A percentile compares a stretch with the other conserved stretches of the same genome.
Evolutionary conservation across 192 early-diverging fungal species (phyloP).

Genomic region (Anaeromyces robustus): DNA sequence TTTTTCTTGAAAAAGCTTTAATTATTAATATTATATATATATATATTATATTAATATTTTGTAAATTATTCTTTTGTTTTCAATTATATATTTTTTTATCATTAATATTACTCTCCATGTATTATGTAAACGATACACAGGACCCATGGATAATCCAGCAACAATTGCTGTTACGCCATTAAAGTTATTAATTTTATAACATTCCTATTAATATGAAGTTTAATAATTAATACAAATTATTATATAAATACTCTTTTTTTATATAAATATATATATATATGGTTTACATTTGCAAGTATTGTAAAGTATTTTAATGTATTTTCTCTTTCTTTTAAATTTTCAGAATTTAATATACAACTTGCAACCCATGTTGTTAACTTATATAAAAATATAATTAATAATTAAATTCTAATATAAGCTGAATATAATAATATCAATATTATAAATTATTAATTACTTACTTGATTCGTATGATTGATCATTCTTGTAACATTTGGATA

Average conservation of each 20-base stretch:
- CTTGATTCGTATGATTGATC: constrained; percentile 35
- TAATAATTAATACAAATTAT: not conserved
- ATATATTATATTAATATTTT: no score
- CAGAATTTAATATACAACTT: constrained; percentile 8
- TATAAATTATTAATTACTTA: constrained; percentile 2
- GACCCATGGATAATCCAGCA: constrained; percentile 29
- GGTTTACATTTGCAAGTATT: not conserved
- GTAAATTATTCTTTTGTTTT: no score
- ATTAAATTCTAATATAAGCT: no score
- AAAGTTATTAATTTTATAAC: constrained; percentile 33
- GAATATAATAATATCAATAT: no score
- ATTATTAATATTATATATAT: no score
- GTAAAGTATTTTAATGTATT: not conserved
- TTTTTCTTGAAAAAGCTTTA: not conserved
- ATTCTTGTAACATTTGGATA: constrained; percentile 17
- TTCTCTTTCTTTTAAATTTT: constrained; percentile 13
- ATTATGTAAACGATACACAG: constrained; percentile 32
- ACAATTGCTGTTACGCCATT: constrained; percentile 37
- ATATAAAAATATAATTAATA: no score
- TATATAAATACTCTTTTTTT: no score
- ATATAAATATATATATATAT: not conserved
- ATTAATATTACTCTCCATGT: constrained; percentile 25
- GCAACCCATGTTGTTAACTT: constrained; percentile 5
- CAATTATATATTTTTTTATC: no score
- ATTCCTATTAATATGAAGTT: constrained; percentile 16